Base-by-base conservation (phyloP, 768 basidiomycete species). In the Suillus weaverae region DNA sequence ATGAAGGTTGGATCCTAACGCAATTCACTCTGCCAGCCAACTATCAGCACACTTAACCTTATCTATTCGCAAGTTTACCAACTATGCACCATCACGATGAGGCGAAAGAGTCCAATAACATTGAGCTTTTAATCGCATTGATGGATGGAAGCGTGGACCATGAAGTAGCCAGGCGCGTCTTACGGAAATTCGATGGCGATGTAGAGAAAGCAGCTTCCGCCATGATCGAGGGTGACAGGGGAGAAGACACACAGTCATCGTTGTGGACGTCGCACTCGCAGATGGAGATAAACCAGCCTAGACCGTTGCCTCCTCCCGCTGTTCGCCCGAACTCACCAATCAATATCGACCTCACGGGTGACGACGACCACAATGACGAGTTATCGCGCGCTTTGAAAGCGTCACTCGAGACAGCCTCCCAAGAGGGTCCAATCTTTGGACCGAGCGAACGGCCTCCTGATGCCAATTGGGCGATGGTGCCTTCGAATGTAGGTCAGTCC, bases 391-490 rank as follows among this genome's bases (percentile, higher is more conserved):
- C 87, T 18, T 70, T 89, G 66, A 76, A 83, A 59, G 81, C 86
- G 51, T 87, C 85, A 9, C 77, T 89, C 72, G 81, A 80, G 59
- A 73, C 81, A 16, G 18, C 32, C 10, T 65, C 66, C 39, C 51
- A 63, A 4, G 73, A 73, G 33, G 75, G 72, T 8, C 74, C 82
- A 1, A 77, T 80, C 48, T 87, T 90, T 73, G 81, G 85, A 0
- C 87, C 88, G 18, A 87, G 83, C 65, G 78, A 86, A 44, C 81
- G 89, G 48, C 82, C 87, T 4, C 81, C 89, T 2, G 81, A 90
- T 71, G 84, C 88, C 1, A 82, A 81, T 62, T 91, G 89, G 90
- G 87, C 88, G 57, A 74, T 91, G 72, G 89, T 90, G 9, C 85
- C 86, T 22, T 86, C 89, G 7, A 86, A 89, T 72, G 90, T 90